Base-by-base conservation (phyloP, 441 rosid species). In the Pelargonium fulgidum region DNA sequence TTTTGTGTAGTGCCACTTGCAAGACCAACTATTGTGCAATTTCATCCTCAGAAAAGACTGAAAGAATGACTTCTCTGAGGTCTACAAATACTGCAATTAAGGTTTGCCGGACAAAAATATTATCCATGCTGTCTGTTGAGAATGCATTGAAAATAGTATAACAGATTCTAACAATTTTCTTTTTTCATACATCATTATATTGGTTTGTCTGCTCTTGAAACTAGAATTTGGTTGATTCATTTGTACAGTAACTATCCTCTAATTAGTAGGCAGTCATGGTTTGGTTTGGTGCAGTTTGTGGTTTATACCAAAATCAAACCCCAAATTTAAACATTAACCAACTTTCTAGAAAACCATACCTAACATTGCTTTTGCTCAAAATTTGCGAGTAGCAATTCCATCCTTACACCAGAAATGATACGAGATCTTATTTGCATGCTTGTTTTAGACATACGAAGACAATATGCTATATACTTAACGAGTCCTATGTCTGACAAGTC, bases 41-140 rank as follows among this genome's bases (percentile, higher is more conserved):
- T 66, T 62, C 85, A 65, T 77, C 81, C 29, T 45, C 64, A 10
- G 85, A 84, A 33, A 80, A 73, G 67, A 69, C 68, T 69, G 84
- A 83, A 76, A 84, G 77, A 76, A 50, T 90, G 84, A 79, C 82
- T 70, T 78, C 89, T 65, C 88, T 89, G 4, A 85, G 82, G 81
- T 85, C 76, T 72, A 74, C 80, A 42, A 77, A 81, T 67, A 75
- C 79, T 68, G 76, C 68, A 68, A 83, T 78, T 50, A 81, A 82
- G 91, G 94, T 86, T 61, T 54, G 71, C 71, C 69, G 2, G 10
- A 36, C 59, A 52, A 14, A 52, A 14, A n/a, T 52, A 17, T 14
- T 14, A 33, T 17, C 19, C 58, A 3, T 50, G 19, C 17, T 13
- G 13, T 52, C 20, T 12, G 2, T 48, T 48, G n/a, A 14, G 14